Evolutionary conservation across 495 filamentous ascomycete species (phyloP).

Genomic region (Aspergillus hancockii): DNA sequence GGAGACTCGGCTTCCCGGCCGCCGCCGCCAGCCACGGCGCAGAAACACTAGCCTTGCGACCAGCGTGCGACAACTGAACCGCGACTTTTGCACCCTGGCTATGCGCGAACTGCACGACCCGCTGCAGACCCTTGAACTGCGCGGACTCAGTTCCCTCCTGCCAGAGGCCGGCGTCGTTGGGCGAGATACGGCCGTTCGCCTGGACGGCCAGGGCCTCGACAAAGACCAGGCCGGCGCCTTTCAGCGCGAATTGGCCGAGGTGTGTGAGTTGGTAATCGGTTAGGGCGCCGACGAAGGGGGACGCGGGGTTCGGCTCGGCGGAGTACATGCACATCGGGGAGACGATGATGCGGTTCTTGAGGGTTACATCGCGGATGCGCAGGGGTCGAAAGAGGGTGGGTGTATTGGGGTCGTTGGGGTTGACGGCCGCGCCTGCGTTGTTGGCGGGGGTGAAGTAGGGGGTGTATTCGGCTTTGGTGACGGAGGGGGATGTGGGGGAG

Average conservation of each 20-base stretch:
- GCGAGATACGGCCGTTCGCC: slow-evolving; percentile 69
- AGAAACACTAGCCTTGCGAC: slow-evolving; percentile 67
- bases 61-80: slow-evolving; percentile 75
- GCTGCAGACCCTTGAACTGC: slow-evolving; percentile 65
- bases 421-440: slow-evolving; percentile 53
- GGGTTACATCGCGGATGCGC: slow-evolving; percentile 62
- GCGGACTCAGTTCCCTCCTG: slow-evolving; percentile 45
- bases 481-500: slow-evolving; percentile 18
- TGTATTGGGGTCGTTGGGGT: slow-evolving; percentile 37
- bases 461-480: slow-evolving; percentile 21
- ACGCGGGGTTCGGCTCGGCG: slow-evolving; percentile 43
- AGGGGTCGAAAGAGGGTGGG: slow-evolving; percentile 68
- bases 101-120: slow-evolving; percentile 59
- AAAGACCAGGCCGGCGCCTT: slow-evolving; percentile 64
- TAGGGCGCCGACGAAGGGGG: slow-evolving; percentile 56
- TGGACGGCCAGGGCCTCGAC: slow-evolving; percentile 70
- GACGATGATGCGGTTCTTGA: slow-evolving; percentile 72
- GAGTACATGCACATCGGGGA: slow-evolving; percentile 66
- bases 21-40: slow-evolving; percentile 58
- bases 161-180: slow-evolving; percentile 71
- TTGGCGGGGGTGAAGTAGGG: slow-evolving; percentile 64
- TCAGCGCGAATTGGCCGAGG: slow-evolving; percentile 62
- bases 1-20: slow-evolving; percentile 36
- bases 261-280: slow-evolving; percentile 72
- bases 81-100: slow-evolving; percentile 67